Evolutionary conservation across 495 filamentous ascomycete genomes (phyloP).

Genomic region (Penicillium simplicissimum): DNA sequence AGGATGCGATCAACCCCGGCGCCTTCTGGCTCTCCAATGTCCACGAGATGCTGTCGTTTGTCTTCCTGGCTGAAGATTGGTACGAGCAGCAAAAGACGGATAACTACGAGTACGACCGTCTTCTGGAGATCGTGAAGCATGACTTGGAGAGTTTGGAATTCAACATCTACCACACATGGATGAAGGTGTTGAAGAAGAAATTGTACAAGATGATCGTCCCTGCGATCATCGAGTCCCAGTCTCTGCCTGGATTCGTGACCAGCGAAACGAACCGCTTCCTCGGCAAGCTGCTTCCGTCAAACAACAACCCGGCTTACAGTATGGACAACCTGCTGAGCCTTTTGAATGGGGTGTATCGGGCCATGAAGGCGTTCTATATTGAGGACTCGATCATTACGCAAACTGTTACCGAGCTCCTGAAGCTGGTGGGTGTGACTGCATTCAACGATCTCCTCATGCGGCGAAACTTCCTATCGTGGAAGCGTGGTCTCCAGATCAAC

Average conservation of each 20-base stretch:
- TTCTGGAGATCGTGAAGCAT: conserved; percentile 98
- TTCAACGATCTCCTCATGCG: conserved; percentile 99
- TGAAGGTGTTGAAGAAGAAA: conserved; percentile 99
- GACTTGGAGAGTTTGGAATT: conserved; percentile 98
- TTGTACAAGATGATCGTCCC: conserved; percentile 99
- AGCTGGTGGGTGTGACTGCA: conserved; percentile 93
- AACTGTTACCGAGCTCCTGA: conserved; percentile 89
- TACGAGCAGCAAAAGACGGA: conserved; percentile 99
- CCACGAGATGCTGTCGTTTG: conserved; percentile 99
- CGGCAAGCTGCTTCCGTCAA: conserved; percentile 89
- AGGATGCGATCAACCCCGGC: conserved; percentile 95
- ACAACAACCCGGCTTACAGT: conserved; percentile 87
- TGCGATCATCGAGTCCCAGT: conserved; percentile 98
- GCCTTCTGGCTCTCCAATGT: conserved; percentile 99
- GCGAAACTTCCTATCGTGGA: conserved; percentile 98
- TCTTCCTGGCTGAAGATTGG: conserved; percentile 99
- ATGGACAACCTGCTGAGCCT: conserved; percentile 98
- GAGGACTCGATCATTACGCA: conserved; percentile 95
- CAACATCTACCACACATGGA: conserved; percentile 99
- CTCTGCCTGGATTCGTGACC: conserved; percentile 95
- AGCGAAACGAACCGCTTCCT: conserved; percentile 98
- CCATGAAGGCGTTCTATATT: conserved; percentile 96
- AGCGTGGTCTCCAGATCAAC: conserved; percentile 98
- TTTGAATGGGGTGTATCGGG: conserved; percentile 95
- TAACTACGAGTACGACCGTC: conserved; percentile 97